Evolutionary conservation across 169 alveolate species (phyloP), one percentile per base, ranked within the genome.

Genomic region (Eimeria praecox): DNA sequence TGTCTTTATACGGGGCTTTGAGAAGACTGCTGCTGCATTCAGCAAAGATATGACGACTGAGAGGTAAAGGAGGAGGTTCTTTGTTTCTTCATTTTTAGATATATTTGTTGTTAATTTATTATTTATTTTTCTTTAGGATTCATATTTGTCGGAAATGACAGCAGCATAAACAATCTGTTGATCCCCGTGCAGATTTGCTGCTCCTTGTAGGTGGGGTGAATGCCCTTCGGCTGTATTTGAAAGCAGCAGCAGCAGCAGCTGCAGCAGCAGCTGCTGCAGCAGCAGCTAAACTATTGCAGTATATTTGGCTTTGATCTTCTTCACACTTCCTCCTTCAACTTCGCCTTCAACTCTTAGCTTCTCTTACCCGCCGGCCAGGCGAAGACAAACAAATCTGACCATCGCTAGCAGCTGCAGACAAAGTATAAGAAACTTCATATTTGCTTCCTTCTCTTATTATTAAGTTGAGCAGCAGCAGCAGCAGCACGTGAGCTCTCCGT

Each of bases 221-320:
- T 49, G 59, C 14, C 66, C n/a, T 8, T 56, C 2, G 4, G 27
- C 66, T 56, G 66, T 56, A 56, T 18, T 12, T 8, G n/a, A 18
- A 56, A 56, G 27, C 14, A 56, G 66, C 66, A 56, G 66, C 12
- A 18, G 80, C 64, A 16, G 87, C 87, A 77, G 85, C 85, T 33
- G 85, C 85, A 56, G 27, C 14, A 56, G 66, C 66, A 56, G 66
- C 12, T 2, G 80, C 64, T 9, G 87, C 87, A 77, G 85, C 85
- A 38, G 59, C 87, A 33, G 35, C 59, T 24, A 40, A 16, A 3
- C n/a, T 30, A 2, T 2, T 27, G 78, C 78, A 8, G 42, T 18
- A 4, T 66, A 4, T 38, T 38, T 71, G 40, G 27, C 66, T 56
- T 56, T 56, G 4, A 8, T 12, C 27, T 56, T 8, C 66, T 56